phyloP scores from a whole-genome alignment of 176 grass and related monocot genomes.

The Rhynchospora tenuis region DNA sequence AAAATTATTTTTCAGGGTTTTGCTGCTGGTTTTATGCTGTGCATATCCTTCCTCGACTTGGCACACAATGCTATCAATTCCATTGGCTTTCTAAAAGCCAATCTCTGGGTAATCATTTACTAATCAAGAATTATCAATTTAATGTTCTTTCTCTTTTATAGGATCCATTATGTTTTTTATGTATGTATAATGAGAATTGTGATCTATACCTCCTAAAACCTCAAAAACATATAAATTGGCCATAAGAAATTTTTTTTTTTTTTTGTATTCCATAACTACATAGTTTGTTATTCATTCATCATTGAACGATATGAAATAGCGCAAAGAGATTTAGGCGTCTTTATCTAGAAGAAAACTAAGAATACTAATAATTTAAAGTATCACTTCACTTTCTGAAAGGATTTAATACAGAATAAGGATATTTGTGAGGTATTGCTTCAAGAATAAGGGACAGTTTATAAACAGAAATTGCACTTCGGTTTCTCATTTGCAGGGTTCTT shows the following conservation, averaged over 20 bases:
- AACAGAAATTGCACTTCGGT: not conserved
- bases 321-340: not conserved
- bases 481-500: too few relatives aligned
- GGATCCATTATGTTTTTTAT: not conserved
- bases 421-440: not conserved
- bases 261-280: not conserved
- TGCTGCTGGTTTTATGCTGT: slow-evolving; percentile 87
- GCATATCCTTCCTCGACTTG: slow-evolving; percentile 97
- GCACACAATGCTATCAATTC: slow-evolving; percentile 82
- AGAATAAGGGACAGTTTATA: not conserved
- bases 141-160: not conserved
- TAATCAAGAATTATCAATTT: not conserved
- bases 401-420: not conserved
- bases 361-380: not conserved
- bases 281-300: not conserved
- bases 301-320: not conserved
- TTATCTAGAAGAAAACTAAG: not conserved
- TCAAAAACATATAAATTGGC: not conserved
- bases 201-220: not conserved
- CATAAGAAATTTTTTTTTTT: too few relatives aligned
- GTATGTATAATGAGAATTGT: not conserved
- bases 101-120: slow-evolving; percentile 60
- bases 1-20: slow-evolving; percentile 50
- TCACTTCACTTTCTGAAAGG: too few relatives aligned
- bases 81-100: slow-evolving; percentile 87